phyloP scores from a whole-genome alignment of 2,329 filamentous ascomycete species.

The Diaporthe sp. region DNA sequence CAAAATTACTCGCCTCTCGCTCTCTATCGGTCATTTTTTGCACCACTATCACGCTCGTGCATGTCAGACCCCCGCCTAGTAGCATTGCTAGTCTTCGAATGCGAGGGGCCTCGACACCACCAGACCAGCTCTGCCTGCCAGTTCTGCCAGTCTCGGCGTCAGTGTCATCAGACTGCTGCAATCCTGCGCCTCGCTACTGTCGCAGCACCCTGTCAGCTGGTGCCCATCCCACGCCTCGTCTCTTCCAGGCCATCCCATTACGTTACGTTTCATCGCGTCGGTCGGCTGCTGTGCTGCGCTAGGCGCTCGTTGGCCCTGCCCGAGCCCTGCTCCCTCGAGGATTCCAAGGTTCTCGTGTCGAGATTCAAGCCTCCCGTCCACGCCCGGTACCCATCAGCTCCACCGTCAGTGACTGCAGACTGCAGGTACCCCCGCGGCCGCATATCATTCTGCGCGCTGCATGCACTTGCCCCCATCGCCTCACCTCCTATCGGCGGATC shows the following conservation, averaged over 20 bases:
- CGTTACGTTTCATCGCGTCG: constrained; percentile 28
- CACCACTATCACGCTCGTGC: constrained; percentile 3
- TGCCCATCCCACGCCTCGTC: constrained; percentile 26
- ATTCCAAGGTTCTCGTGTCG: constrained; percentile 12
- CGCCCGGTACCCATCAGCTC: constrained; percentile 25
- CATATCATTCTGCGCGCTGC: constrained; percentile 17
- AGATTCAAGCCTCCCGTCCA: constrained; percentile 1
- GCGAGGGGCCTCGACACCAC: constrained; percentile 27
- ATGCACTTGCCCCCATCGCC: constrained; percentile 28
- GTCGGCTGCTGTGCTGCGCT: constrained; percentile 12
- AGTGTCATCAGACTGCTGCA: constrained; percentile 27
- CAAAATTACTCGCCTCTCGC: background rate
- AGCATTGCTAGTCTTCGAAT: constrained; percentile 24
- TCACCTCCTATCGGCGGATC: constrained; percentile 36
- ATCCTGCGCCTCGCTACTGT: constrained; percentile 31
- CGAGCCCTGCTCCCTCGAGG: no score
- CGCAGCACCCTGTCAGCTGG: constrained; percentile 27
- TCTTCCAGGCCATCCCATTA: constrained; percentile 14
- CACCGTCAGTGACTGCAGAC: constrained; percentile 24
- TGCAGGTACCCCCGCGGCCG: constrained; percentile 26
- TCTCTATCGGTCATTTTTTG: constrained; percentile 9
- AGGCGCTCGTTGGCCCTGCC: constrained; percentile 8
- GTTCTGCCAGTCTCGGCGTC: constrained; percentile 7
- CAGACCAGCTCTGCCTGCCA: constrained; percentile 7
- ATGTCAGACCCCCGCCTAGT: constrained; percentile 18